Base-by-base conservation (phyloP, 371 early-diverging fungal genomes). In the Chytridium lagenaria region DNA sequence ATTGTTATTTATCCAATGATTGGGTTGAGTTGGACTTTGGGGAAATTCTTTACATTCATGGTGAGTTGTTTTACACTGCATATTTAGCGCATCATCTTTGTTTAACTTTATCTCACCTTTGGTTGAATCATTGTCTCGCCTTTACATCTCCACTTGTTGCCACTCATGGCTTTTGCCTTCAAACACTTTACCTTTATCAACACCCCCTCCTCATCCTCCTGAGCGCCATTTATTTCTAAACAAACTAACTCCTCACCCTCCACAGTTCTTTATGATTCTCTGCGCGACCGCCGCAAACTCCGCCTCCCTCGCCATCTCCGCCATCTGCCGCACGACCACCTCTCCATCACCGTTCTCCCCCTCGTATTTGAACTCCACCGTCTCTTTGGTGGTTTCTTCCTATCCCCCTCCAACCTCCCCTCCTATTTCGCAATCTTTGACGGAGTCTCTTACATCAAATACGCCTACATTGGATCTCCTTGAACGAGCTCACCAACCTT, bases 1-100 rank as follows among this genome's bases (percentile, higher is more conserved):
- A 50, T 71, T 31, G 66, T 83, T 52, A 59, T 80, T 7, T 84
- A 82, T 66, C 82, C 76, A 37, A 79, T 81, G 78, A 70, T 61
- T 26, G 82, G 75, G 12, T 44, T 84, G 36, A 61, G 82, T 15
- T 77, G 72, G 22, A 80, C 80, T 12, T 7, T 19, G 12, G 44
- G 19, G 7, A 44, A 44, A 19, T 44, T 44, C 19, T 44, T 44
- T 44, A 44, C 19, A 7, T 44, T 44, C 19, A 19, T 19, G 44
- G 44, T 44, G 44, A 44, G 44, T 44, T 44, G 7, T 44, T 44
- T 12, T 44, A n/a, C n/a, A n/a, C n/a, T n/a, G n/a, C n/a, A n/a
- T n/a, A n/a, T n/a, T n/a, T n/a, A n/a, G n/a, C n/a, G n/a, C n/a
- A n/a, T 44, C 19, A 12, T 44, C 12, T 12, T 44, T 44, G 7